Base-by-base conservation (phyloP, 2,329 filamentous ascomycete genomes). In the Atkinsonella hypoxylon region DNA sequence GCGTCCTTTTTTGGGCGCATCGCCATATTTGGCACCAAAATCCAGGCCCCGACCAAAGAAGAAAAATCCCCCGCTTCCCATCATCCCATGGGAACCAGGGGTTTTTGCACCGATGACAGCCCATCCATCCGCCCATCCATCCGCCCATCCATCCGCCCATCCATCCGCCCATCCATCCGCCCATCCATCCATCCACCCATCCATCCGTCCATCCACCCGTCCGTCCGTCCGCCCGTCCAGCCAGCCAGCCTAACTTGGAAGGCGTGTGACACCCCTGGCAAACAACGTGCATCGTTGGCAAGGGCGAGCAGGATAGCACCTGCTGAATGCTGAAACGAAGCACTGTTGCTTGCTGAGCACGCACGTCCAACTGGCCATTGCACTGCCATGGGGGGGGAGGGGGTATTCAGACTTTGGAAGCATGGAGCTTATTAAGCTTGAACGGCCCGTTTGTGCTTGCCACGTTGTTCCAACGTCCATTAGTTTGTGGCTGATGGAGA, bases 51-150 rank as follows among this genome's bases (percentile, higher is more conserved):
- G 32, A 32, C 18, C 31, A 36, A 30, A 17, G 41, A n/a, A 22
- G 5, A 2, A 22, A 22, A 22, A 5, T 22, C 12, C 41, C 45
- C 51, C 50, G 48, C 50, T 48, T 51, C n/a, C n/a, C n/a, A n/a
- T n/a, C n/a, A n/a, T n/a, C n/a, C n/a, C n/a, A n/a, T 48, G 30
- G 36, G 48, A 50, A 45, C 47, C 52, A 56, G 52, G 50, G 18
- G 50, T 45, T 52, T 54, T 53, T 22, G 49, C 52, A 50, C 41
- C 32, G 43, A 52, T 41, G 47, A 34, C 45, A 30, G 45, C 50
- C 47, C 20, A 22, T 5, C 20, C 20, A 22, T 22, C 20, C 5
- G 5, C 5, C 5, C 20, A 22, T 22, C 20, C 20, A 22, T 22
- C n/a, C n/a, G n/a, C n/a, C n/a, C n/a, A n/a, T n/a, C n/a, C 20